phyloP scores from a whole-genome alignment of 768 basidiomycete species.

The Pisolithus orientalis region DNA sequence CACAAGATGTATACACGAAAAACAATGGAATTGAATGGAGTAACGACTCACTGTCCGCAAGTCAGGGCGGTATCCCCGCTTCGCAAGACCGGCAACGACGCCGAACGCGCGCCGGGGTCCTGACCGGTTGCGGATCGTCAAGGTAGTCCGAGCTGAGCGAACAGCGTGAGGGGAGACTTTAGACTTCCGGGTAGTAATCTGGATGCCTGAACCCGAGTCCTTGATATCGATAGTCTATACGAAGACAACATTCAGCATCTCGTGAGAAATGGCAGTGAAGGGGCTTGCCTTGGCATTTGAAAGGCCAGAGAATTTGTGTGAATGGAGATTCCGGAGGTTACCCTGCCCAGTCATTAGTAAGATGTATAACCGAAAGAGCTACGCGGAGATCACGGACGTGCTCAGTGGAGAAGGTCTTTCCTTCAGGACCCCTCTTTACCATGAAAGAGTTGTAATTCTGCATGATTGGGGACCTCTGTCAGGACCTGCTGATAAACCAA shows the following conservation, averaged over 20 bases:
- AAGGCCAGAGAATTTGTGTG: conserved; percentile 88
- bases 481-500: background rate
- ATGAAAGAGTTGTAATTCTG: conserved; percentile 83
- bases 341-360: conserved; percentile 41
- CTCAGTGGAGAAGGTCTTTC: conserved; percentile 81
- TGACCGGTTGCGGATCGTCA: conserved; percentile 59
- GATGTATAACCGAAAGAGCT: background rate
- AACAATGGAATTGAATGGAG: no score
- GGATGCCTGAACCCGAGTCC: conserved; percentile 48
- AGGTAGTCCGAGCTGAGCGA: conserved; percentile 38
- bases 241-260: conserved; percentile 1
- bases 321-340: conserved; percentile 83
- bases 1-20: no score
- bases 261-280: background rate
- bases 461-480: background rate
- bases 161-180: conserved; percentile 51
- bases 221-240: conserved; percentile 60
- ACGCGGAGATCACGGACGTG: conserved; percentile 43
- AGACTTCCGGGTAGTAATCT: conserved; percentile 60
- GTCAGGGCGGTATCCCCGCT: conserved; percentile 72
- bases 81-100: conserved; percentile 51
- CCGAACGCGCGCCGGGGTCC: conserved; percentile 68
- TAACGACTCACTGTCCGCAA: conserved; percentile 61
- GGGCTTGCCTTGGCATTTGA: conserved; percentile 69
- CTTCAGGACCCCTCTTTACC: conserved; percentile 69